These are phyloP conservation scores for Chytriomyces confervae DNA, from an alignment of 192 early-diverging fungal genomes.

Conservation along the genomic window DNA sequence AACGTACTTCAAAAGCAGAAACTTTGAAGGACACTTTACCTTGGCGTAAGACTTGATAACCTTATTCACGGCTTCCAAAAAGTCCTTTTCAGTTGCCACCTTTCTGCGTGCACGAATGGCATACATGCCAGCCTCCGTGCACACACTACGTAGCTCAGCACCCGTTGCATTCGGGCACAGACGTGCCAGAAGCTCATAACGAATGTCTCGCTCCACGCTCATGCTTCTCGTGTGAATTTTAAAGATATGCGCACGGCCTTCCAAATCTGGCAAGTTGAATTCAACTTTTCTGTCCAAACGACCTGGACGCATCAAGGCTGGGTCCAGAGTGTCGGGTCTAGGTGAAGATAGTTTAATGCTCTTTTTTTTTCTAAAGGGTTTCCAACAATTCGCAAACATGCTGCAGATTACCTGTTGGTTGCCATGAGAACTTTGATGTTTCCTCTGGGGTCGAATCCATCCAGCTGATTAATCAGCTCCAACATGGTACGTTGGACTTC, in stretches of 20 bases:
- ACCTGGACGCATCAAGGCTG: conserved; percentile 95
- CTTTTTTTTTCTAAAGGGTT: too few species aligned
- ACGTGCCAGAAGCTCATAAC: conserved; percentile 97
- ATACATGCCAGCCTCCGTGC: conserved; percentile 99
- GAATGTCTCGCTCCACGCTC: conserved; percentile 99
- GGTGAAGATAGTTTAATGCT: not conserved
- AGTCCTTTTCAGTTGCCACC: conserved; percentile 99
- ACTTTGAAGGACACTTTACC: conserved; percentile 3
- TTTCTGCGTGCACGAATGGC: conserved; percentile 97
- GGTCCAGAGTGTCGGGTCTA: conserved; percentile 96
- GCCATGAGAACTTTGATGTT: conserved; percentile 99
- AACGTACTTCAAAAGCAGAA: too few species aligned
- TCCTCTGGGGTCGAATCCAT: conserved; percentile 98
- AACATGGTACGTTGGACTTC: conserved; percentile 99
- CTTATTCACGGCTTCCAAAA: conserved; percentile 99
- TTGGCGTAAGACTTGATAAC: conserved; percentile 96
- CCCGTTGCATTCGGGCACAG: conserved; percentile 99
- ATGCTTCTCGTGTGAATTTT: conserved; percentile 99
- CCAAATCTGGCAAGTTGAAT: conserved; percentile 94
- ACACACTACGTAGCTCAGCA: conserved; percentile 97
- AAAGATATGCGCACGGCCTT: conserved; percentile 96
- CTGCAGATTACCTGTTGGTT: conserved; percentile 73
- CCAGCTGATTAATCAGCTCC: conserved; percentile 99
- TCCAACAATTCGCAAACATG: too few species aligned
- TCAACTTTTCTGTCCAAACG: conserved; percentile 99